Evolutionary conservation across 345 rosid species (phyloP), one percentile per base, ranked within the genome.

Genomic region (Punica granatum): DNA sequence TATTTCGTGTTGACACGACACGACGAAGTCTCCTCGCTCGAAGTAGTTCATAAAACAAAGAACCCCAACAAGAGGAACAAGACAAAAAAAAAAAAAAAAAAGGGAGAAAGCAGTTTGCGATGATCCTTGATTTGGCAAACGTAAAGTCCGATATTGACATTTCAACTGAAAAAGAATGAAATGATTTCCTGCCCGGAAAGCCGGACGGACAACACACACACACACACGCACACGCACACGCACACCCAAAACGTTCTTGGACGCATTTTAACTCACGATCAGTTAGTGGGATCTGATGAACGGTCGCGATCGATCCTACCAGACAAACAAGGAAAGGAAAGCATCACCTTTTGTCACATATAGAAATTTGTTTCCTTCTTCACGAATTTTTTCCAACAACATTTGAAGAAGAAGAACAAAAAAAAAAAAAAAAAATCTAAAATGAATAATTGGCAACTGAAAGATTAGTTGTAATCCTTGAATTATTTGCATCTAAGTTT

Each of bases 291-390:
- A 56, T 15, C 19, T 26, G 61, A 26, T 56, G 61, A 12, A 26
- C 34, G 61, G 61, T 56, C 61, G 61, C 25, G 34, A 56, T 56
- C 61, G 6, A 30, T 30, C 61, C 32, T 28, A 56, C 32, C 61
- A 26, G 7, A 26, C 61, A 56, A 56, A 30, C 34, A 7, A 4
- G 8, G 60, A 56, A 37, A 37, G 41, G 41, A 37, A n/a, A 56
- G 34, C 60, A 25, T 26, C 60, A 26, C 11, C 3, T 9, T 28
- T 56, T 9, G 14, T 56, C 18, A 19, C 9, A 1, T 19, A 49
- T 49, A 19, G 25, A 18, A 49, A 43, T 43, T 14, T 43, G 48
- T 43, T 43, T 43, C 48, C 13, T n/a, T 43, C 48, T 43, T 43
- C 14, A 11, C 1, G 48, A 43, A 18, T 11, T 43, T 11, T 14